phyloP scores from a whole-genome alignment of 352 stramenopile species.

The Globisporangium acanthophoron region DNA sequence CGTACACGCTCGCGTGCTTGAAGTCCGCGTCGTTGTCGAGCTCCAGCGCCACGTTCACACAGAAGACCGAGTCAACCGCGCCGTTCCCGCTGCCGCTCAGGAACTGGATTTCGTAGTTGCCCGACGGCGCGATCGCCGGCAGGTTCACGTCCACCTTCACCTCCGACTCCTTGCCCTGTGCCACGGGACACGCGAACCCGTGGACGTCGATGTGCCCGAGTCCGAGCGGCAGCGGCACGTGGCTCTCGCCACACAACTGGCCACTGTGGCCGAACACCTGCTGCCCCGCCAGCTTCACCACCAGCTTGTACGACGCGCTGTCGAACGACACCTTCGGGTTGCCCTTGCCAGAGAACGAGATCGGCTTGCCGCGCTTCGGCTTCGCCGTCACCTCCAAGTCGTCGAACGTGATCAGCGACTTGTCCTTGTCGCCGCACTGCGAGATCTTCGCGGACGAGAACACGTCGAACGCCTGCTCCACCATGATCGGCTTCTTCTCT shows the following conservation, averaged over 20 bases:
- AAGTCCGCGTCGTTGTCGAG: slow-evolving; percentile 29
- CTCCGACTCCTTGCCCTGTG: slow-evolving; percentile 54
- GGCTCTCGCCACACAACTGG: slow-evolving; percentile 70
- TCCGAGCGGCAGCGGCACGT: slow-evolving; percentile 73
- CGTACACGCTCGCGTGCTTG: slow-evolving; percentile 56
- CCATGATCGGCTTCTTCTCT: slow-evolving; percentile 3
- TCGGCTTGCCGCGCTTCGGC: slow-evolving; percentile 71
- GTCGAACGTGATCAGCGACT: slow-evolving; percentile 59
- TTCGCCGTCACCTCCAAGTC: slow-evolving; percentile 54
- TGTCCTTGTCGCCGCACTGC: slow-evolving; percentile 69
- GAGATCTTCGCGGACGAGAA: slow-evolving; percentile 73
- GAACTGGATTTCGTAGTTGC: slow-evolving; percentile 81
- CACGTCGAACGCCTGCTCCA: slow-evolving; percentile 25
- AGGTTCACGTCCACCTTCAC: slow-evolving; percentile 81
- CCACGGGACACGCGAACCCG: slow-evolving; percentile 69
- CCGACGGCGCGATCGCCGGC: slow-evolving; percentile 66
- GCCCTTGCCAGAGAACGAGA: slow-evolving; percentile 66
- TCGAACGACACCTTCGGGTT: slow-evolving; percentile 63
- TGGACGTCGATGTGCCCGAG: slow-evolving; percentile 84
- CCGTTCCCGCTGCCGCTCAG: slow-evolving; percentile 38
- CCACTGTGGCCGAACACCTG: slow-evolving; percentile 71
- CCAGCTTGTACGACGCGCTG: slow-evolving; percentile 60
- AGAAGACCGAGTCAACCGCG: slow-evolving; percentile 52
- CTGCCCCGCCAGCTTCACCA: slow-evolving; percentile 64
- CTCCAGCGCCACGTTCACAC: slow-evolving; percentile 73